phyloP scores from a whole-genome alignment of 345 rosid species.

The Brassica napus region DNA sequence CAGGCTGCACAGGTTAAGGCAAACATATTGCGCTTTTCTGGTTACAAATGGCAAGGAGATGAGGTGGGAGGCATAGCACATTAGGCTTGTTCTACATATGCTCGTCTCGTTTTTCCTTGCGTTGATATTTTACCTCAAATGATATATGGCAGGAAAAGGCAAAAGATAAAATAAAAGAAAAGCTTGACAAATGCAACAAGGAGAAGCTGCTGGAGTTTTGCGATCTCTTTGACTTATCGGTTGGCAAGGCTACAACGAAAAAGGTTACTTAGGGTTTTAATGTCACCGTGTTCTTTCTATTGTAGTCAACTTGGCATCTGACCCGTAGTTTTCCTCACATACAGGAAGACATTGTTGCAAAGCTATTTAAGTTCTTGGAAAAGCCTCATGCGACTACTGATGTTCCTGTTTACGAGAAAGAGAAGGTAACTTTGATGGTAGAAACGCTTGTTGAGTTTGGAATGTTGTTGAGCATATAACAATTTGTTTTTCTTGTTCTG shows the following conservation, averaged over 20 bases:
- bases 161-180: slow-evolving; percentile 70
- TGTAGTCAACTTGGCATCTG: slow-evolving; percentile 15
- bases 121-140: background rate
- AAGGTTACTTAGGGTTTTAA: slow-evolving; percentile 54
- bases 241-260: slow-evolving; percentile 61
- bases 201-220: slow-evolving; percentile 84
- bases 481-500: background rate
- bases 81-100: background rate
- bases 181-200: slow-evolving; percentile 79
- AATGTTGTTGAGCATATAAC: background rate
- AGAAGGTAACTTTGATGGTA: slow-evolving; percentile 48
- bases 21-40: slow-evolving; percentile 83
- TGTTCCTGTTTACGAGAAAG: slow-evolving; percentile 65
- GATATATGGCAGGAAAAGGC: slow-evolving; percentile 70
- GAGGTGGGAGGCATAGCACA: slow-evolving; percentile 53
- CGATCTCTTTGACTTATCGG: slow-evolving; percentile 75
- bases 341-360: slow-evolving; percentile 78
- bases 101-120: background rate
- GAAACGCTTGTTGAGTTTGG: background rate
- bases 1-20: slow-evolving; percentile 88
- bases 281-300: slow-evolving; percentile 1
- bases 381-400: slow-evolving; percentile 76
- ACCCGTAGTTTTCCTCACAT: slow-evolving; percentile 20
- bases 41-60: slow-evolving; percentile 85
- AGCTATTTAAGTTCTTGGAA: slow-evolving; percentile 75